Evolutionary conservation across 2,329 filamentous ascomycete genomes (phyloP).

Genomic region (Penicillium sp.): DNA sequence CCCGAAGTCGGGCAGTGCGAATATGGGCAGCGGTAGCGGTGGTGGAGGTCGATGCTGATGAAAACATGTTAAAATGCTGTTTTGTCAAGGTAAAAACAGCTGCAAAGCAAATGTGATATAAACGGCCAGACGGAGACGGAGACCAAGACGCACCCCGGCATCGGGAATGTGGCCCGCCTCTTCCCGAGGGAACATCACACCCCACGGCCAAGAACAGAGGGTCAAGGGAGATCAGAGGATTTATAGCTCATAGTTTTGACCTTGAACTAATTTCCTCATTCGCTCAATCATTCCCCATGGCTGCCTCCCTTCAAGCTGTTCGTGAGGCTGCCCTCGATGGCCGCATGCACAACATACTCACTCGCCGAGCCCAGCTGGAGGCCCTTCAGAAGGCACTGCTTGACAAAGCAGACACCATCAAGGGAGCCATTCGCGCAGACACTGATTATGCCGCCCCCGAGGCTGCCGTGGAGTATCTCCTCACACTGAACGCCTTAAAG

Average conservation of each 20-base stretch:
- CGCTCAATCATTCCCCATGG: not conserved
- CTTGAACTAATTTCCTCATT: not conserved
- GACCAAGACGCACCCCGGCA: not conserved
- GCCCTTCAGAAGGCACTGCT: slow-evolving; percentile 34
- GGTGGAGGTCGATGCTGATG: not conserved
- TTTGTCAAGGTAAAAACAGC: not conserved
- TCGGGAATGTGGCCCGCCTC: not conserved
- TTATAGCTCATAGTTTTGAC: not conserved
- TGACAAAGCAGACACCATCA: slow-evolving; percentile 26
- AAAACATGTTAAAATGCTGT: not conserved
- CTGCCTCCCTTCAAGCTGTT: not conserved
- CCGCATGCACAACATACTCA: slow-evolving; percentile 36
- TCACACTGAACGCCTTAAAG: slow-evolving; percentile 27
- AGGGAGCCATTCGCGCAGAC: slow-evolving; percentile 32
- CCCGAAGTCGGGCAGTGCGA: not conserved
- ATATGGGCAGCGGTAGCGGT: not conserved
- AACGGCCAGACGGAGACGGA: not conserved
- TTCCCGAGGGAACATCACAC: not conserved
- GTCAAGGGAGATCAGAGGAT: not conserved
- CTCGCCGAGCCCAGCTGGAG: slow-evolving; percentile 40
- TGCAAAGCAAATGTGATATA: not conserved
- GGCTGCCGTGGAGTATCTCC: slow-evolving; percentile 25
- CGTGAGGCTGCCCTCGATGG: slow-evolving; percentile 31
- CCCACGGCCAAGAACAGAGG: not conserved
- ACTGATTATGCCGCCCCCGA: slow-evolving; percentile 30